Evolutionary conservation across 2,329 filamentous ascomycete genomes (phyloP), one percentile per base, ranked within the genome.

Genomic region (Botryotinia convoluta): DNA sequence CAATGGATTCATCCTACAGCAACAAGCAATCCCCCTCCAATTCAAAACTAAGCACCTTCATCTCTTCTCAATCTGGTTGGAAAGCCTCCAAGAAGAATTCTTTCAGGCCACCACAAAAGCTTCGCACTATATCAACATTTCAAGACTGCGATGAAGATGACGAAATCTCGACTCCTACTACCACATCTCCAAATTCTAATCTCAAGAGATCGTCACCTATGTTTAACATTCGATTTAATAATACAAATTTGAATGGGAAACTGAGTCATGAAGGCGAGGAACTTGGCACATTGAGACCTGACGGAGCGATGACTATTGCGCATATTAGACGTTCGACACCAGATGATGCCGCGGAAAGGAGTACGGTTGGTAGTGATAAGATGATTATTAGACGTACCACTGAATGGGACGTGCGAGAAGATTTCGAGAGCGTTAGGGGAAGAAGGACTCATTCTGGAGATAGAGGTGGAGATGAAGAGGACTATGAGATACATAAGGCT

Each of bases 371-470:
- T 35, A 75, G 74, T 42, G 74, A 75, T 26, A 71, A 73, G 37
- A 75, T 75, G 76, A 76, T 76, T 26, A 77, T 77, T 16, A 72
- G 71, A 70, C 71, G 68, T 20, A 76, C 72, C 1, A 75, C 71
- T 8, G 75, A 75, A 42, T 77, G 76, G 74, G 72, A 75, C 32
- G 72, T 76, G 22, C 68, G 73, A 39, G 74, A 75, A 48, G 61
- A 74, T 35, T 72, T 59, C 10, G 71, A 68, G 51, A 42, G 22
- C 9, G 4, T n/a, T 10, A 26, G 57, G 22, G 39, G 37, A 32
- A 61, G 39, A 60, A 51, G 26, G 26, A 35, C 29, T 32, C 16
- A 54, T 26, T 48, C 39, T 20, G 29, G 37, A 67, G 70, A 72
- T 39, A 12, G 22, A 44, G 44, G 20, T 51, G 20, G 35, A 64